Percentiles rank a stretch among this genome's conserved stretches.
Evolutionary conservation across 2,329 filamentous ascomycete species (phyloP).

Genomic region (Dactylella cylindrospora): DNA sequence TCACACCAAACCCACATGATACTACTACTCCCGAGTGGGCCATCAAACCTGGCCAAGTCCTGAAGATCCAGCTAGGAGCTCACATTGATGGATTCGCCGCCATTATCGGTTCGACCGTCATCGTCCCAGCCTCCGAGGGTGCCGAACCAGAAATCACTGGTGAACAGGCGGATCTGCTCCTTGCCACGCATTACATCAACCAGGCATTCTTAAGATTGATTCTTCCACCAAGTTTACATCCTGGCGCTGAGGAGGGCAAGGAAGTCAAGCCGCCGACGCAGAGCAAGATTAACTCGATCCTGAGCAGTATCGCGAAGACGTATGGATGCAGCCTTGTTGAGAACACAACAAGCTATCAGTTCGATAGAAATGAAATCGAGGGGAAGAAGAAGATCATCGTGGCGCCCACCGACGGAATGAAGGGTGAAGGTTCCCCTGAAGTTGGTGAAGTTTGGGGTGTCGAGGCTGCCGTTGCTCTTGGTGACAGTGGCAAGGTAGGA

Average conservation of each 20-base stretch:
- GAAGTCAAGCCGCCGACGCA: slow-evolving; percentile 74
- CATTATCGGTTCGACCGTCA: slow-evolving; percentile 89
- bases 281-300: slow-evolving; percentile 77
- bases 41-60: slow-evolving; percentile 79
- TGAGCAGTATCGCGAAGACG: slow-evolving; percentile 87
- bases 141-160: slow-evolving; percentile 66
- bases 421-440: slow-evolving; percentile 86
- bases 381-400: slow-evolving; percentile 97
- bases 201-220: slow-evolving; percentile 89
- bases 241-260: slow-evolving; percentile 51
- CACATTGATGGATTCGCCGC: slow-evolving; percentile 97
- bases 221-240: slow-evolving; percentile 83
- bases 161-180: slow-evolving; percentile 78
- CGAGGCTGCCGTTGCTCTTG: slow-evolving; percentile 88
- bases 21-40: slow-evolving; percentile 76
- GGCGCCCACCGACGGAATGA: slow-evolving; percentile 73
- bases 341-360: slow-evolving; percentile 96
- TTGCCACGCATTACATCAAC: slow-evolving; percentile 93
- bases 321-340: slow-evolving; percentile 93
- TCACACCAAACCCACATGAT: slow-evolving; percentile 87
- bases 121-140: slow-evolving; percentile 67
- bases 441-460: slow-evolving; percentile 96
- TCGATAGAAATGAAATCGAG: slow-evolving; percentile 97
- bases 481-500: slow-evolving; percentile 51
- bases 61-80: slow-evolving; percentile 98